These are phyloP conservation scores for Vanilla planifolia DNA, from an alignment of 106 monocot species.

Conservation along the genomic window DNA sequence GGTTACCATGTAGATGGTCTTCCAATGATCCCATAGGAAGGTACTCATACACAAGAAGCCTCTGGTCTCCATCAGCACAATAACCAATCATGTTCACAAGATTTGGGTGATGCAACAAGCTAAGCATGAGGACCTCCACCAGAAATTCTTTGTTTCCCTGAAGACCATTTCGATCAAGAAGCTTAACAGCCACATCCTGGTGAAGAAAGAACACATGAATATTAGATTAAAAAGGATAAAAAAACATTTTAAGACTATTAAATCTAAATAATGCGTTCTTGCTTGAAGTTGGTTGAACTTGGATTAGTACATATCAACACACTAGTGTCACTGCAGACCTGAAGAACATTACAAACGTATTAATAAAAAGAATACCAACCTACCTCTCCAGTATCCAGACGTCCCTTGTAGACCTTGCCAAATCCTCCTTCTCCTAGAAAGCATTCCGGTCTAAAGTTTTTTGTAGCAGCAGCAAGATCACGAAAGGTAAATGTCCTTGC, in stretches of 20 bases:
- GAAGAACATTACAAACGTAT: background rate
- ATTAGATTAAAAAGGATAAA: background rate
- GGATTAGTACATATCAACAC: background rate
- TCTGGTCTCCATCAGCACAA: slow-evolving; percentile 32
- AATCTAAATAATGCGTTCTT: background rate
- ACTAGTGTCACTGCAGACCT: background rate
- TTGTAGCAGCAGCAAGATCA: slow-evolving; percentile 6
- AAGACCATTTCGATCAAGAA: slow-evolving; percentile 26
- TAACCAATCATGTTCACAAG: slow-evolving; percentile 37
- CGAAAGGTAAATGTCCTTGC: slow-evolving; percentile 7
- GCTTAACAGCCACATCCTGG: slow-evolving; percentile 32
- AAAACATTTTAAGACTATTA: background rate
- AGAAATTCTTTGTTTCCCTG: slow-evolving; percentile 34
- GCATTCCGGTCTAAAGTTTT: slow-evolving; percentile 11
- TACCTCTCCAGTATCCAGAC: slow-evolving; percentile 7
- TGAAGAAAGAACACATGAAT: background rate
- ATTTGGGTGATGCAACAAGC: slow-evolving; percentile 33
- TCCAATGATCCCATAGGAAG: slow-evolving; percentile 33
- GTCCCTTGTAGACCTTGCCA: slow-evolving; percentile 9
- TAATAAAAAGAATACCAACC: background rate
- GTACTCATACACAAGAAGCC: slow-evolving; percentile 35
- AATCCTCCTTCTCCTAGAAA: slow-evolving; percentile 12
- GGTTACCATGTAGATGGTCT: slow-evolving; percentile 31
- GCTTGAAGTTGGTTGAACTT: background rate
- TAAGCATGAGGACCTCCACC: slow-evolving; percentile 35